Evolutionary conservation across 768 basidiomycete genomes (phyloP).

Genomic region (Tubosaeta sp.): DNA sequence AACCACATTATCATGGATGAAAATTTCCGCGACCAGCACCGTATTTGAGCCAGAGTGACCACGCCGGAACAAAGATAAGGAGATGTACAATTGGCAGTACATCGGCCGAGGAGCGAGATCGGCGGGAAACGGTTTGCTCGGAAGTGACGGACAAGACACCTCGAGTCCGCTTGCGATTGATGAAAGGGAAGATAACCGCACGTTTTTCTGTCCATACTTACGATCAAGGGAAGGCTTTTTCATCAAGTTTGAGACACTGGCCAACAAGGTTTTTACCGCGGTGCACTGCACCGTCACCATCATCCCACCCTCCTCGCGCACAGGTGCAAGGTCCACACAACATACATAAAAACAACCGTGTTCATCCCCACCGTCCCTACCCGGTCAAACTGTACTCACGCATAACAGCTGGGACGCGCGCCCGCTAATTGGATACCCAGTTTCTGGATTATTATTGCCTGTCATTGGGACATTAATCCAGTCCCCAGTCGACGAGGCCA

Average conservation of each 20-base stretch:
- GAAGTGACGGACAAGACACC: not conserved
- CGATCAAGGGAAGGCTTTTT: constrained; percentile 1
- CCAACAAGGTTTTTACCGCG: not conserved
- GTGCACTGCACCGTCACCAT: constrained; percentile 4
- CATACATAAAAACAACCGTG: constrained; percentile 5
- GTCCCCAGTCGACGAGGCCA: not conserved
- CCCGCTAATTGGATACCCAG: constrained; percentile 1
- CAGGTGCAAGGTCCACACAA: constrained; percentile 5
- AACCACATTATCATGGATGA: not conserved
- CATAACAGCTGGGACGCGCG: not conserved
- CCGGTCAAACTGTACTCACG: constrained; percentile 3
- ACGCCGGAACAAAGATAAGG: not conserved
- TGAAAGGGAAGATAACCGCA: constrained; percentile 1
- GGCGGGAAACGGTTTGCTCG: constrained; percentile 4
- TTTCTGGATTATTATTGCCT: not conserved
- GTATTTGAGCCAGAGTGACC: not conserved
- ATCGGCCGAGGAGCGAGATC: not conserved
- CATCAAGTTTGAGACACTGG: not conserved
- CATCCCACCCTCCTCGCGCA: constrained; percentile 12
- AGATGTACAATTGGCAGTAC: not conserved
- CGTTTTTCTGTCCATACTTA: constrained; percentile 4
- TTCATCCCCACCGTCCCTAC: constrained; percentile 1
- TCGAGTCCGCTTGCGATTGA: constrained; percentile 1
- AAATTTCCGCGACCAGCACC: not conserved
- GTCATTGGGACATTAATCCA: not conserved